These are phyloP conservation scores for Globisporangium perplexum DNA, from an alignment of 352 stramenopile genomes.

Conservation along the genomic window DNA sequence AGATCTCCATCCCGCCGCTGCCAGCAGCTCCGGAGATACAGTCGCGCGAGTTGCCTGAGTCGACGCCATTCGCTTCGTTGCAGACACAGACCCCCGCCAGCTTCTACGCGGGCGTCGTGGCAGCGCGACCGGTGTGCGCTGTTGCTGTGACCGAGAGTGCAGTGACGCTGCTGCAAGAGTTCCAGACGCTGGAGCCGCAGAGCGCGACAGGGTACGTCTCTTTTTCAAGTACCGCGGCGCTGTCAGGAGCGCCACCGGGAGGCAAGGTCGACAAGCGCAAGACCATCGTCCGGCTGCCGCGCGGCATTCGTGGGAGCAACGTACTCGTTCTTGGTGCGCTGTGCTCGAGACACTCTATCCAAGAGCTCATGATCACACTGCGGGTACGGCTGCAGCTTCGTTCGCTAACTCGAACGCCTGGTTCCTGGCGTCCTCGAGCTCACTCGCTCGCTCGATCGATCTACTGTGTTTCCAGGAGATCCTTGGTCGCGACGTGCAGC, in stretches of 20 bases:
- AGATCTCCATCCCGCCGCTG: constrained; percentile 8
- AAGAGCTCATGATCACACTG: not conserved
- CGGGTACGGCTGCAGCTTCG: not conserved
- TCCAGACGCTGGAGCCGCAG: constrained; percentile 20
- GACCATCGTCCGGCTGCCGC: constrained; percentile 23
- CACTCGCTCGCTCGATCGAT: not conserved
- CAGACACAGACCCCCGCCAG: constrained; percentile 4
- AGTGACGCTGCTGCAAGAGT: constrained; percentile 18
- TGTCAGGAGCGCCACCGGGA: constrained; percentile 7
- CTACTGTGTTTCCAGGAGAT: constrained; percentile 1
- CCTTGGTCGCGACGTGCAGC: not conserved
- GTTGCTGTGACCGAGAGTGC: constrained; percentile 15
- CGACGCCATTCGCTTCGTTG: constrained; percentile 3
- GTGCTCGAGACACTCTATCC: not conserved
- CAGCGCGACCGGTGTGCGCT: constrained; percentile 28
- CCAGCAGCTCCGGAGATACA: not conserved
- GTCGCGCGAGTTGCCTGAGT: not conserved
- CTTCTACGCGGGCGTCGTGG: constrained; percentile 18
- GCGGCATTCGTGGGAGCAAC: constrained; percentile 21
- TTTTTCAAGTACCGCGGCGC: not conserved
- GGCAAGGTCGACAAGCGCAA: not conserved
- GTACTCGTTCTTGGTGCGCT: constrained; percentile 3
- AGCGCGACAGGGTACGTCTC: constrained; percentile 15
- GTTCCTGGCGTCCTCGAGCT: not conserved
- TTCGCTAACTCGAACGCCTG: not conserved